Percentiles rank a stretch among this genome's conserved stretches.
These are phyloP conservation scores for Mentha longifolia DNA, from an alignment of 257 asterid genomes.

Conservation along the genomic window DNA sequence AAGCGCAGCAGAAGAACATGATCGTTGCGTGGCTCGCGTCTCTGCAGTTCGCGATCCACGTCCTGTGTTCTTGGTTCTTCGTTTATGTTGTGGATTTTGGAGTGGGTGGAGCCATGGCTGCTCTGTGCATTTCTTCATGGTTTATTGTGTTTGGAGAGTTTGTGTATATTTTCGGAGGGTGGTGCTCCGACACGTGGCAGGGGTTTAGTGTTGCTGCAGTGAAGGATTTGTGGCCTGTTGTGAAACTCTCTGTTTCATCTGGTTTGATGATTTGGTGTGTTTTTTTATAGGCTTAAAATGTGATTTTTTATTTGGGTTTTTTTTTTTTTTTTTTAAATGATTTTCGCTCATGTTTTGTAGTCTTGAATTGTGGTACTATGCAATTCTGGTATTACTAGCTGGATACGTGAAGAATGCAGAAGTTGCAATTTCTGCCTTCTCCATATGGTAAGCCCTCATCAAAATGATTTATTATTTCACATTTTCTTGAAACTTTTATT, in stretches of 20 bases:
- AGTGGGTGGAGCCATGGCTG: slow-evolving; percentile 50
- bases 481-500: not conserved
- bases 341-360: slow-evolving; percentile 16
- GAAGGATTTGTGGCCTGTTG: slow-evolving; percentile 39
- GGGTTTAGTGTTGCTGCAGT: slow-evolving; percentile 57
- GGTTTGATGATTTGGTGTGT: slow-evolving; percentile 62
- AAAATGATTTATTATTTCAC: not conserved
- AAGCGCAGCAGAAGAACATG: slow-evolving; percentile 69
- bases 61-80: slow-evolving; percentile 59
- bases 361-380: slow-evolving; percentile 65
- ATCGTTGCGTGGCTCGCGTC: slow-evolving; percentile 54
- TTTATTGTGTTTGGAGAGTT: slow-evolving; percentile 53
- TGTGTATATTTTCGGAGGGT: slow-evolving; percentile 59
- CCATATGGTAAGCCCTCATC: slow-evolving; percentile 14
- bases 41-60: slow-evolving; percentile 45
- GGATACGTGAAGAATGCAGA: slow-evolving; percentile 63
- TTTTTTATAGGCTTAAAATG: no score
- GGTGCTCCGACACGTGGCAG: slow-evolving; percentile 66
- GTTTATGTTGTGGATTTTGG: slow-evolving; percentile 47
- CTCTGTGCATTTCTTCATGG: slow-evolving; percentile 49
- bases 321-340: no score
- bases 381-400: slow-evolving; percentile 62
- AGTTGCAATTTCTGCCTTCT: slow-evolving; percentile 55
- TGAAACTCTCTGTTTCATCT: slow-evolving; percentile 55
- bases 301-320: no score